Evolutionary conservation across 2,329 filamentous ascomycete species (phyloP), one percentile per base, ranked within the genome.

Genomic region (Cordyceps pruinosa): DNA sequence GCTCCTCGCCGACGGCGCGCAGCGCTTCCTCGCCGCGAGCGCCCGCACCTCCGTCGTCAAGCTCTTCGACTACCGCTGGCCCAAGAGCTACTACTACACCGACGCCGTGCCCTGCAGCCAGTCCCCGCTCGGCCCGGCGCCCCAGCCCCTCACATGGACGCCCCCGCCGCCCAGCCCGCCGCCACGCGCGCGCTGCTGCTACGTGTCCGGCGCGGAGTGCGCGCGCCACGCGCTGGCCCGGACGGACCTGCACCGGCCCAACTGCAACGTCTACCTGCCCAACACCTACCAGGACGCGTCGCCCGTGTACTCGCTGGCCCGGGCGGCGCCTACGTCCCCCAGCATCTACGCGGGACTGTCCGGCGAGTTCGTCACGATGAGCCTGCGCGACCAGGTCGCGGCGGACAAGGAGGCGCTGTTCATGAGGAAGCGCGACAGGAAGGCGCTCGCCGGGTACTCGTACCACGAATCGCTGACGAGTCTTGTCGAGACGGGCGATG

Each of bases 11-110:
- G 72, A 72, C 47, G 75, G 73, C 35, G 63, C 68, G 6, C 72
- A 76, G 28, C 68, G 73, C 21, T 79, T 79, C 55, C 58, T 78
- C 5, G 73, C 69, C 0, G 77, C 75, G 10, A 73, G 71, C 58
- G 70, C 70, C 8, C 66, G 68, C 34, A 67, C 68, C 4, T 66
- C 70, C 2, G 65, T 69, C 7, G 54, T 79, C 60, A 76, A 77
- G 60, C 62, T 77, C 6, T 79, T 78, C 49, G 77, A 79, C 66
- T 75, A 75, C 52, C 74, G 77, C 17, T 77, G 75, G 75, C 59
- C 70, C 0, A 72, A 68, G n/a, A 47, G 56, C n/a, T 78, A 78
- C 61, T 65, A 71, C 54, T 70, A 78, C 64, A 75, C 74, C 3
- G 66, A 71, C 1, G 70, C 69, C 1, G 66, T 78, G 17, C 69